Evolutionary conservation across 257 asterid species (phyloP), one percentile per base, ranked within the genome.

Genomic region (Penstemon eatonii): DNA sequence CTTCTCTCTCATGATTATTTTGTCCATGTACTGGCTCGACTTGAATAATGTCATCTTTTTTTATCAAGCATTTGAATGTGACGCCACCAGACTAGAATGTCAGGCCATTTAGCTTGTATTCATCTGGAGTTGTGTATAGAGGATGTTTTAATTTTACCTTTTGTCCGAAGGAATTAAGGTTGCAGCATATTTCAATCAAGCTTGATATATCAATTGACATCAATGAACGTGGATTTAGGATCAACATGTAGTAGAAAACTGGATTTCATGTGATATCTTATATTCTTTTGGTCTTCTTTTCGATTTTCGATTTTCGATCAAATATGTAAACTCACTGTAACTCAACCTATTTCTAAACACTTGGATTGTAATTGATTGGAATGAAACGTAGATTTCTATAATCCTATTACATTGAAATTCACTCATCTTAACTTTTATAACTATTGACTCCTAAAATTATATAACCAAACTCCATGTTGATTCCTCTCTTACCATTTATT

Each of bases 11-110:
- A 33, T 67, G 38, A 15, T 56, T 53, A 8, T 69, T 58, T 9
- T 44, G 68, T 64, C 18, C 56, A 51, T 65, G 12, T 8, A n/a
- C 64, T 5, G 37, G 64, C 7, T 39, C 8, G 33, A 5, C 25
- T 55, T 63, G 13, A 38, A 18, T 37, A 40, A 3, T 38, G 56
- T 49, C 36, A 37, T 58, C 25, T 63, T 75, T 43, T 65, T 39
- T 70, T 69, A 5, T 19, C 55, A 59, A 76, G 72, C 62, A 65
- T 40, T 66, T 50, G 39, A 37, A 52, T 68, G 39, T 57, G 49
- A 44, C 50, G 33, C 45, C 68, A 44, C 33, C 55, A 36, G 68
- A 25, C 65, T 37, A 45, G 65, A 62, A 41, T 10, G 60, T 53
- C 33, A 39, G 52, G 62, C 54, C 41, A 33, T 67, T 60, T 5